These are phyloP conservation scores for Kodamaea laetipori DNA, from an alignment of 805 yeast species.

Conservation along the genomic window DNA sequence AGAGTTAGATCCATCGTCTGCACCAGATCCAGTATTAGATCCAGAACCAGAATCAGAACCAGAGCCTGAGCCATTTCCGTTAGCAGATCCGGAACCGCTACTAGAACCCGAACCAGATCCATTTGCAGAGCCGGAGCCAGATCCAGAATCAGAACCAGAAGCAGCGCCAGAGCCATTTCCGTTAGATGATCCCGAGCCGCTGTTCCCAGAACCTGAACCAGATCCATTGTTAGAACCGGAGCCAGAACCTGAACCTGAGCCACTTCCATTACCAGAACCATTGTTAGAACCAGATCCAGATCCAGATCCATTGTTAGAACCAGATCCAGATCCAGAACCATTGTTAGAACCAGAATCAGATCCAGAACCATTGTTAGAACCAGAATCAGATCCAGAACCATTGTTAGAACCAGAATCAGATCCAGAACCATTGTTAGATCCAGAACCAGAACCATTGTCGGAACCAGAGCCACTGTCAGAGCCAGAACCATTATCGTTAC, in stretches of 20 bases:
- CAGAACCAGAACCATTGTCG: not conserved
- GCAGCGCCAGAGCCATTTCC: constrained; percentile 2
- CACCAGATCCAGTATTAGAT: constrained; percentile 8
- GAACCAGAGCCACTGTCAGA: constrained; percentile 1
- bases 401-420: too few species aligned
- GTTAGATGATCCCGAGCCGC: too few species aligned
- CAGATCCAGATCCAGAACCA: not conserved
- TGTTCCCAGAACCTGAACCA: too few species aligned
- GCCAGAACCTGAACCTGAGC: not conserved
- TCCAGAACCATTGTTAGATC: too few species aligned
- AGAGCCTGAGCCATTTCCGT: constrained; percentile 7
- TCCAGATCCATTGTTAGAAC: not conserved
- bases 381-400: too few species aligned
- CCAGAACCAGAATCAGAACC: constrained; percentile 10
- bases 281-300: too few species aligned
- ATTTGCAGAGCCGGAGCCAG: not conserved
- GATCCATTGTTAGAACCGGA: too few species aligned
- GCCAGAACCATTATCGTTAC: not conserved
- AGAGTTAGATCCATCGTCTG: too few species aligned
- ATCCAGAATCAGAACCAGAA: not conserved
- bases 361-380: too few species aligned
- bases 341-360: not conserved
- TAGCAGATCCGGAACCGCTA: constrained; percentile 4
- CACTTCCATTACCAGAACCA: too few species aligned
- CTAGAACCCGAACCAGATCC: constrained; percentile 1